Conservation (phyloP, 1,284 basidiomycete genomes). For the Trichosporon sp. region DNA sequence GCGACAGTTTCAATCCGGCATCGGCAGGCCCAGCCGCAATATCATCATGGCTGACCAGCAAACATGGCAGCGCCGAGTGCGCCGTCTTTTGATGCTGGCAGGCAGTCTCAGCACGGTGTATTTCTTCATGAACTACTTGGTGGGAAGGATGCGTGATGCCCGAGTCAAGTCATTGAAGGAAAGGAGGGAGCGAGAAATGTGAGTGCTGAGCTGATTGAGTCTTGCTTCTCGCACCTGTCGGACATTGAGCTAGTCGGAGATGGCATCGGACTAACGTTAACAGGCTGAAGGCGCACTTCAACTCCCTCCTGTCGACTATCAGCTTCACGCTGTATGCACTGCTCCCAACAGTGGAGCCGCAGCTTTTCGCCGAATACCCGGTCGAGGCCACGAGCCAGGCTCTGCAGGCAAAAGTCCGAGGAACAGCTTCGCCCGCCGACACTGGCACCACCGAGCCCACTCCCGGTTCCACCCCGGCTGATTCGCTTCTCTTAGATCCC, state of each 20-base stretch:
- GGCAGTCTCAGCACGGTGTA: slow-evolving; percentile 38
- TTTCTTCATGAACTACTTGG: slow-evolving; percentile 31
- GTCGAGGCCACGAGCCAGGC: slow-evolving; percentile 40
- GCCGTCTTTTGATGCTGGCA: slow-evolving; percentile 28
- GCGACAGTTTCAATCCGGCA: not conserved
- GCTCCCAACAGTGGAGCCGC: slow-evolving; percentile 42
- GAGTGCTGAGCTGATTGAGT: slow-evolving; percentile 7
- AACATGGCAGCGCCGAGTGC: slow-evolving; percentile 32
- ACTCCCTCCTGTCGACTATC: slow-evolving; percentile 41
- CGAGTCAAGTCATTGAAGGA: slow-evolving; percentile 34
- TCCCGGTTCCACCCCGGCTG: slow-evolving; percentile 18
- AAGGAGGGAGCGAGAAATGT: slow-evolving; percentile 34
- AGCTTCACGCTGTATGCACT: slow-evolving; percentile 48
- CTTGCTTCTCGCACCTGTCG: too few species aligned
- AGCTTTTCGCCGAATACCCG: slow-evolving; percentile 37
- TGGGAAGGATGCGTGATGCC: slow-evolving; percentile 37
- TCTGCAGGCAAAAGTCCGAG: slow-evolving; percentile 20
- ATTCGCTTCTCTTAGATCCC: slow-evolving; percentile 23
- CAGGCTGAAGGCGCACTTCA: slow-evolving; percentile 46
- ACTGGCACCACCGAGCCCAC: slow-evolving; percentile 16
- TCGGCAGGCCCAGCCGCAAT: not conserved
- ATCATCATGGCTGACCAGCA: not conserved
- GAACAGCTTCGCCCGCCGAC: slow-evolving; percentile 9
- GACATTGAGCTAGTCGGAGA: not conserved
- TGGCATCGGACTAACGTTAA: not conserved